Evolutionary conservation across 805 yeast genomes (phyloP), one percentile per base, ranked within the genome.

Genomic region (Zygosaccharomyces kombuchaensis): DNA sequence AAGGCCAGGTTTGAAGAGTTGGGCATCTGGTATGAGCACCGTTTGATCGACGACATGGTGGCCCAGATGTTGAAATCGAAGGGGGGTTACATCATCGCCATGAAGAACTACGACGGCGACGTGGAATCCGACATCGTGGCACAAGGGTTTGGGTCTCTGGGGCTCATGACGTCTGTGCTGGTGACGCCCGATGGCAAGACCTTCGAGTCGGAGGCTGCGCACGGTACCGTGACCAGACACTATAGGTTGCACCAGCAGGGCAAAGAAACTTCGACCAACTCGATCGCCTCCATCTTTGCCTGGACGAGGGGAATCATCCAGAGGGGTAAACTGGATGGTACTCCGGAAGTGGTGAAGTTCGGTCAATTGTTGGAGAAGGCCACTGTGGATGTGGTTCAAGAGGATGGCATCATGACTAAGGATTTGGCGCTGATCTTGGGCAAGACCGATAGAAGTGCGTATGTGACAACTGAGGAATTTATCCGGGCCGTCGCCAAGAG

Each of bases 81-180:
- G 63, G 98, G 98, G 60, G 97, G 98, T 5, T 91, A 75, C 68
- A 84, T 91, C 59, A 87, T 91, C 70, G 98, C 98, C 39, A 80
- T 91, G 84, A 91, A 91, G 76, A 91, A 91, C 74, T 91, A 91
- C 71, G 98, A 91, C 67, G 98, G 98, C 68, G 98, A 91, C 66
- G 98, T 91, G 46, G 90, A 89, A 72, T 84, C 95, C 12, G 98
- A 91, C 68, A 85, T 91, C 62, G 96, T 91, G 47, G 98, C 98
- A 25, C 98, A 91, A 72, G 98, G 98, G 31, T 91, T 91, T 60
- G 98, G 98, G 31, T 90, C 97, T 14, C 76, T 91, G 55, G 98
- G 98, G 35, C 77, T 91, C 58, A 91, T 91, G 98, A 89, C 98
- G 26, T 91, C 98, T 2, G 96, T 88, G n/a, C 78, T 91, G 57